Evolutionary conservation across 805 yeast genomes (phyloP), one percentile per base, ranked within the genome.

Genomic region (Pichia heedii): DNA sequence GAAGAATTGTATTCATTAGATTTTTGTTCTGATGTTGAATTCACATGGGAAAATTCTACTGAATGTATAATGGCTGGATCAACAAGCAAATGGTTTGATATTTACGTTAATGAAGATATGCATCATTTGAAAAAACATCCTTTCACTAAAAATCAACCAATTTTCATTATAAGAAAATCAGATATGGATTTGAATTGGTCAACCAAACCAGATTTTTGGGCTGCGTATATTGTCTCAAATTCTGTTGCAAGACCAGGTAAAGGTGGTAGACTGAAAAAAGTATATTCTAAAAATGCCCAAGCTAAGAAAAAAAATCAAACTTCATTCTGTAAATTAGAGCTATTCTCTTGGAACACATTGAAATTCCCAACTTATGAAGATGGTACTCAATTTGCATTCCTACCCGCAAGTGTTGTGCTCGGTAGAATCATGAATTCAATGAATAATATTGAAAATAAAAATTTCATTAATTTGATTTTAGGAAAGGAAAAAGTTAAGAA

Each of bases 381-480:
- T 1, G 65, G 68, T 7, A 56, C 59, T 34, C 54, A 54, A 13
- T 55, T 56, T 50, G 60, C 64, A 29, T 54, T 82, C 12, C 54
- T 81, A 39, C 86, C 87, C 1, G 77, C 79, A 19, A 75, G 82
- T 9, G 74, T 76, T 5, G 81, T 82, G 3, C 74, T 78, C 6
- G 71, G 76, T 36, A 65, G 88, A 58, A 78, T 79, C 6, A 65
- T 81, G 55, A 71, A 74, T 50, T 82, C 87, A 0, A 82, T 81
- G 85, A 67, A 76, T 2, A 67, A 75, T 38, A 67, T 81, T 30
- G 75, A 43, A 67, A 73, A 43, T 72, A 77, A 32, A 69, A 76
- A 47, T 67, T 67, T 55, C 78, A 79, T 58, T 29, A 49, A 54
- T 24, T 44, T 61, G 39, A 39, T 61, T 18, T 41, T 61, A 32